Evolutionary conservation across 805 yeast genomes (phyloP), one percentile per base, ranked within the genome.

Genomic region (Barnettozyma sp.): DNA sequence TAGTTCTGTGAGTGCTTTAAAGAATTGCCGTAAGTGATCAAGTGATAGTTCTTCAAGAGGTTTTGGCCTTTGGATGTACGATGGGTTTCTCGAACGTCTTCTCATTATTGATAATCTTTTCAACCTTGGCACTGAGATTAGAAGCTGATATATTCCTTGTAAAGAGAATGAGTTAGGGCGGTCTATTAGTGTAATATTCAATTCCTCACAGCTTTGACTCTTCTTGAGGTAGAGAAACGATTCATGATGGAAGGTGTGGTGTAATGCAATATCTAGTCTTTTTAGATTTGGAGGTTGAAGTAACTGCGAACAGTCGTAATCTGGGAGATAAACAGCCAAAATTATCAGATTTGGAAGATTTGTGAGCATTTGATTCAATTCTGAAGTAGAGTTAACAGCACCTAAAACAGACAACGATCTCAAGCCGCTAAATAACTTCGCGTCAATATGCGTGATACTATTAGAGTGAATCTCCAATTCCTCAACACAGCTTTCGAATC

Each of bases 321-420:
- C 10, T 9, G 15, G 21, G 21, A 19, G 18, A 19, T 14, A 34
- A 8, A 22, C 15, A 9, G 50, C 49, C 12, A 49, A 24, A 33
- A 36, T 45, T 5, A 35, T 29, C 16, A 49, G 20, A 4, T 15
- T 14, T 4, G 26, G 10, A 8, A 14, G 26, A 7, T 25, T 11
- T 2, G 11, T 20, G 7, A 26, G 4, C 10, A 33, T 19, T 4
- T 30, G 12, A 13, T 22, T 17, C 5, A 35, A 12, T 4, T 12
- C 12, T 7, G 20, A 10, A 8, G 31, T 21, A 7, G 26, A 16
- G 6, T 29, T 10, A 6, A 39, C 18, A 2, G 38, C 23, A 4
- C 50, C 52, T 1, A 50, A 32, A 1, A 50, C 26, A 2, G 41
- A 44, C 26, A 48, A 32, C 4, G 52, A 46, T 16, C 17, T 31